phyloP scores from a whole-genome alignment of 129 eudicot genomes.

The Saussurea involucrata region DNA sequence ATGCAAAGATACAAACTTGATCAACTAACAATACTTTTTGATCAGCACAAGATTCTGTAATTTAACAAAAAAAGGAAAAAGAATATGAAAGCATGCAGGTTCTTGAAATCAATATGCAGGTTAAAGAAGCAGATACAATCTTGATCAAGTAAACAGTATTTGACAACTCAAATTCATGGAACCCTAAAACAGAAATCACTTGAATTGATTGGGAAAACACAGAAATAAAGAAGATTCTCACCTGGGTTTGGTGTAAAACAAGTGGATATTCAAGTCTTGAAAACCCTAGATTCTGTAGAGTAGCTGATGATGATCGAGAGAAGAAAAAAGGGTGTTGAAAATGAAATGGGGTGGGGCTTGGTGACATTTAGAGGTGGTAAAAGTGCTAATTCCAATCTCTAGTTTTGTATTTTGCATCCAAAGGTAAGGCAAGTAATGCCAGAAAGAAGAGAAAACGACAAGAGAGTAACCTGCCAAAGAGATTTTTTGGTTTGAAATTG shows the following conservation, averaged over 20 bases:
- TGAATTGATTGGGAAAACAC: background rate
- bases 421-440: conserved; percentile 19
- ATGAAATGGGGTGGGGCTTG: conserved; percentile 42
- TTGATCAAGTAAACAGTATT: background rate
- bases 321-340: conserved; percentile 28
- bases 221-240: conserved; percentile 23
- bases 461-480: conserved; percentile 32
- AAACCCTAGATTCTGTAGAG: conserved; percentile 34
- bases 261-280: conserved; percentile 21
- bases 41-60: conserved; percentile 14
- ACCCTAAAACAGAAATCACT: conserved; percentile 26
- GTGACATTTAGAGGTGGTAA: conserved; percentile 17
- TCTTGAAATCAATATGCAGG: background rate
- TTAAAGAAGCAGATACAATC: background rate
- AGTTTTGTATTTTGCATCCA: conserved; percentile 17
- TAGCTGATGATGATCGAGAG: conserved; percentile 17
- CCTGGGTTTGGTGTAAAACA: conserved; percentile 29
- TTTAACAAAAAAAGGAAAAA: background rate
- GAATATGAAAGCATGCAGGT: conserved; percentile 17
- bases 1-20: conserved; percentile 25
- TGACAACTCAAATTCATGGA: conserved; percentile 4
- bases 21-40: background rate
- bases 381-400: conserved; percentile 40
- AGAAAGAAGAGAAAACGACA: conserved; percentile 37
- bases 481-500: conserved; percentile 29